These are phyloP conservation scores for Trametes versicolor DNA, from an alignment of 1,284 basidiomycete species.

Conservation along the genomic window DNA sequence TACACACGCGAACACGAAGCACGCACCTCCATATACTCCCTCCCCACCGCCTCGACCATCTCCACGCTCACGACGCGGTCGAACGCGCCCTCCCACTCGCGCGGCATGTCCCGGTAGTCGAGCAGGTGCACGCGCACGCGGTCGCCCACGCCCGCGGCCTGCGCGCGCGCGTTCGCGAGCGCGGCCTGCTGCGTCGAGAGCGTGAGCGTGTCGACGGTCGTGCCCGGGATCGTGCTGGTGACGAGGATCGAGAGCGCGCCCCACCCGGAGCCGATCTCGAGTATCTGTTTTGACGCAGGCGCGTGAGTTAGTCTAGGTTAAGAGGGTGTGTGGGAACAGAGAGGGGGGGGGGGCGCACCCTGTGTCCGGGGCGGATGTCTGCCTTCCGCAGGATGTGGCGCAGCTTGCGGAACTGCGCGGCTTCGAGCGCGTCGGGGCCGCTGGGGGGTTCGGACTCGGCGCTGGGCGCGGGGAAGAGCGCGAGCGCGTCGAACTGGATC, in stretches of 20 bases:
- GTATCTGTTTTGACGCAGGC: slow-evolving; percentile 37
- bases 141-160: slow-evolving; percentile 45
- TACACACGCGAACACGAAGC: neutral
- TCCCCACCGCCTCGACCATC: slow-evolving; percentile 85
- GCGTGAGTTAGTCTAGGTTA: neutral
- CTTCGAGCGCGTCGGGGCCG: slow-evolving; percentile 62
- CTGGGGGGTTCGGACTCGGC: slow-evolving; percentile 7
- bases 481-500: slow-evolving; percentile 15
- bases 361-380: slow-evolving; percentile 64
- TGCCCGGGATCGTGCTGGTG: slow-evolving; percentile 59
- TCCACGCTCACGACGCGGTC: slow-evolving; percentile 81
- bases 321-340: neutral
- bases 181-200: slow-evolving; percentile 76
- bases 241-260: slow-evolving; percentile 80
- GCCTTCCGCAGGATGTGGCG: slow-evolving; percentile 63
- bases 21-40: slow-evolving; percentile 64
- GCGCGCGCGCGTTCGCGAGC: slow-evolving; percentile 70
- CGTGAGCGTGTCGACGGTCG: slow-evolving; percentile 79
- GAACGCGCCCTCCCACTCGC: slow-evolving; percentile 70
- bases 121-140: slow-evolving; percentile 78
- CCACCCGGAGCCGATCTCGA: slow-evolving; percentile 89
- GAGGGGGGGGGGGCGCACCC: slow-evolving; percentile 48
- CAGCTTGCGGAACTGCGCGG: slow-evolving; percentile 75
- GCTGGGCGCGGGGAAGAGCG: slow-evolving; percentile 21
- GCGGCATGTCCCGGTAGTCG: slow-evolving; percentile 77